Evolutionary conservation across 2,329 filamentous ascomycete genomes (phyloP).

Genomic region (Colletotrichum musae): DNA sequence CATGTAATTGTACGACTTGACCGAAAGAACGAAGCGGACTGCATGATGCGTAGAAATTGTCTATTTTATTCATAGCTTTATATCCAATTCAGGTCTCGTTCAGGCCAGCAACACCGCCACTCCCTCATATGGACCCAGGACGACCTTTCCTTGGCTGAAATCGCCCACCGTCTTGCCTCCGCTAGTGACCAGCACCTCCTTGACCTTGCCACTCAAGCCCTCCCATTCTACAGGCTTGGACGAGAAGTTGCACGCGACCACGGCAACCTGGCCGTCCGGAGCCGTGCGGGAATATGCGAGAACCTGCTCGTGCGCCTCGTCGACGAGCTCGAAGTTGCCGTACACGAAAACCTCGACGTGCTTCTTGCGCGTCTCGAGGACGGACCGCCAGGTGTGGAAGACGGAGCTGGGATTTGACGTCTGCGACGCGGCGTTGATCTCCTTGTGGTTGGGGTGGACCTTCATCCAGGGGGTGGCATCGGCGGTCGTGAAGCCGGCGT

Average conservation of each 20-base stretch:
- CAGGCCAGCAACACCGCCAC: constrained; percentile 50
- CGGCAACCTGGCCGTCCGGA: constrained; percentile 48
- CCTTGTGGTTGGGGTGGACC: constrained; percentile 72
- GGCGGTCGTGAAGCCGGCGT: constrained; percentile 75
- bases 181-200: constrained; percentile 54
- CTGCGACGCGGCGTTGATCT: constrained; percentile 75
- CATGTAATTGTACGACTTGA: too few species aligned
- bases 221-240: constrained; percentile 50
- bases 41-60: background rate
- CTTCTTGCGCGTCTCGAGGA: constrained; percentile 73
- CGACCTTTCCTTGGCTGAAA: constrained; percentile 46
- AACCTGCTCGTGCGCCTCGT: constrained; percentile 53
- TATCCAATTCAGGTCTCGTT: background rate
- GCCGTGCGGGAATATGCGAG: constrained; percentile 56
- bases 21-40: background rate
- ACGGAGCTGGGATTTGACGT: constrained; percentile 63
- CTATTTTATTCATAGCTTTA: background rate
- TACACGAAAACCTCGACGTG: constrained; percentile 77
- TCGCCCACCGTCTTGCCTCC: constrained; percentile 48
- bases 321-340: constrained; percentile 64
- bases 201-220: constrained; percentile 44
- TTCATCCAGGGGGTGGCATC: constrained; percentile 77
- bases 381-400: constrained; percentile 72
- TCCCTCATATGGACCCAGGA: constrained; percentile 55
- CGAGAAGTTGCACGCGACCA: constrained; percentile 58